A percentile compares a stretch with the other conserved stretches of the same genome.
Conservation (phyloP, 2,329 filamentous ascomycete genomes). For the Cercospora beticola region DNA sequence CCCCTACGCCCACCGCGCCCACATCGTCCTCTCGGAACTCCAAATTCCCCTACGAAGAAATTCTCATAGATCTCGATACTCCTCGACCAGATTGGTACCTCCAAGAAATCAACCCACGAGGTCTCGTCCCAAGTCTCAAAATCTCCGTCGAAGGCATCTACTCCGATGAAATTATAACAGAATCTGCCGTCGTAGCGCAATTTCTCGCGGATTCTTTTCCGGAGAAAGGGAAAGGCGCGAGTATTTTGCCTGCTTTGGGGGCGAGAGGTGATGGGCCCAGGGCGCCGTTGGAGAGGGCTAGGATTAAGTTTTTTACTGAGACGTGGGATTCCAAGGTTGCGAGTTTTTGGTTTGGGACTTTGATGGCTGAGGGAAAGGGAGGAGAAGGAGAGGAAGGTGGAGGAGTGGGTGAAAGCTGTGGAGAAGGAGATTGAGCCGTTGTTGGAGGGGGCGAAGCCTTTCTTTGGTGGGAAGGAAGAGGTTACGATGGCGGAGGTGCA, state of each 20-base stretch:
- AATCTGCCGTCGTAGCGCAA: slow-evolving; percentile 70
- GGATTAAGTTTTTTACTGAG: slow-evolving; percentile 70
- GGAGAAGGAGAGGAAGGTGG: slow-evolving; percentile 51
- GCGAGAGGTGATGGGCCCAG: slow-evolving; percentile 45
- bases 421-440: slow-evolving; percentile 73
- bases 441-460: slow-evolving; percentile 50
- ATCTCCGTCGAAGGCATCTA: slow-evolving; percentile 53
- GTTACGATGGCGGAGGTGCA: slow-evolving; percentile 74
- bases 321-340: slow-evolving; percentile 64
- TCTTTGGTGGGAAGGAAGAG: slow-evolving; percentile 48
- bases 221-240: slow-evolving; percentile 41
- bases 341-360: slow-evolving; percentile 46
- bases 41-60: slow-evolving; percentile 38
- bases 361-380: slow-evolving; percentile 46
- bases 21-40: slow-evolving; percentile 37
- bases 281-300: slow-evolving; percentile 45
- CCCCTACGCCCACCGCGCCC: slow-evolving; percentile 71
- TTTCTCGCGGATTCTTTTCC: slow-evolving; percentile 71
- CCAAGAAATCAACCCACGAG: slow-evolving; percentile 68
- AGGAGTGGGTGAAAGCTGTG: slow-evolving; percentile 56
- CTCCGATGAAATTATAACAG: slow-evolving; percentile 64
- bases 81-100: slow-evolving; percentile 74
- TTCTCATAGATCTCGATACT: slow-evolving; percentile 63
- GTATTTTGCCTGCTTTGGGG: slow-evolving; percentile 58
- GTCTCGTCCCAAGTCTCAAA: slow-evolving; percentile 69